These are phyloP conservation scores for Kuraishia borneana DNA, from an alignment of 805 yeast species.

Conservation along the genomic window DNA sequence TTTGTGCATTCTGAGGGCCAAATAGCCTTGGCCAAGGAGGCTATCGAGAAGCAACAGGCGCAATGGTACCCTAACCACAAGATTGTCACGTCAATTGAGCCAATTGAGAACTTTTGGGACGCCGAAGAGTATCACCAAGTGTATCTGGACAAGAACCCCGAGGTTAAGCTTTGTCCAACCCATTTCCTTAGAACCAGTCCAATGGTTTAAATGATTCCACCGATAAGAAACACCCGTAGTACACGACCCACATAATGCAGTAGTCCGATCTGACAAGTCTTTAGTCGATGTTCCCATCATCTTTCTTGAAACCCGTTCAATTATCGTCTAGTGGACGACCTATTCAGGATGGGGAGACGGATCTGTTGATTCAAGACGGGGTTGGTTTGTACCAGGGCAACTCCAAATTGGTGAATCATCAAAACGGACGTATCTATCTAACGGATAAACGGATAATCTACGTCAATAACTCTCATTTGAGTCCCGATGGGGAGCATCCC, in stretches of 20 bases:
- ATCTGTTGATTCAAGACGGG: slow-evolving; percentile 36
- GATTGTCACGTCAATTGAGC: slow-evolving; percentile 63
- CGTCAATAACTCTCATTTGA: slow-evolving; percentile 29
- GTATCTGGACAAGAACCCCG: slow-evolving; percentile 70
- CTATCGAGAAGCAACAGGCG: slow-evolving; percentile 47
- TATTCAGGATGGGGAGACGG: slow-evolving; percentile 27
- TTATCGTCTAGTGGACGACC: slow-evolving; percentile 26
- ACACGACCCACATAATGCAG: background rate
- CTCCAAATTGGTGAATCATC: slow-evolving; percentile 48
- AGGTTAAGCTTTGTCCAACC: slow-evolving; percentile 84
- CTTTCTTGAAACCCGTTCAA: slow-evolving; percentile 53
- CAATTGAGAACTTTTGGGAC: slow-evolving; percentile 64
- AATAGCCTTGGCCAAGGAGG: slow-evolving; percentile 21
- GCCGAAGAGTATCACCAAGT: slow-evolving; percentile 94
- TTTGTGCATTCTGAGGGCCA: slow-evolving; percentile 51
- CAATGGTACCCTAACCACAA: slow-evolving; percentile 64
- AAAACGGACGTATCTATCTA: slow-evolving; percentile 67
- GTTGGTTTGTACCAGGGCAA: slow-evolving; percentile 78
- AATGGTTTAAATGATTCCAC: slow-evolving; percentile 12
- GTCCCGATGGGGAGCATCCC: background rate
- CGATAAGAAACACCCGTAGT: background rate
- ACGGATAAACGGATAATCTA: slow-evolving; percentile 68
- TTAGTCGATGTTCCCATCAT: no score
- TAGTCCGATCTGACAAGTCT: no score
- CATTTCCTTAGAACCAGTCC: slow-evolving; percentile 68